Percentiles rank a stretch among this genome's conserved stretches.
Conservation (phyloP, 768 basidiomycete species). For the Amanita polypyramis region DNA sequence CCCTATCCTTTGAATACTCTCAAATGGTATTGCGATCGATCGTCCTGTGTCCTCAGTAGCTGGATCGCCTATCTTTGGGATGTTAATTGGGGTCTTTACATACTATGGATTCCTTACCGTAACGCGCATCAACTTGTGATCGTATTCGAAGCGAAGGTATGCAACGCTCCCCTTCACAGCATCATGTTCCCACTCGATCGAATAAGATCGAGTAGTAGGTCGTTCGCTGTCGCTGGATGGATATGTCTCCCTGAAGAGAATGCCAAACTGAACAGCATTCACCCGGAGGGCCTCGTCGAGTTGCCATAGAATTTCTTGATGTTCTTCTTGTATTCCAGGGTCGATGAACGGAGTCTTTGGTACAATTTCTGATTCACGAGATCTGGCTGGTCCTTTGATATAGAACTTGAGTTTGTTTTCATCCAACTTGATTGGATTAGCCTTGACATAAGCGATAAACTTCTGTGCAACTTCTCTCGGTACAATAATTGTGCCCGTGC, state of each 20-base stretch:
- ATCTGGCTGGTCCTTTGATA: slow-evolving; percentile 9
- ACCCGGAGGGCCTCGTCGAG: slow-evolving; percentile 44
- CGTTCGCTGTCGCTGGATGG: slow-evolving; percentile 17
- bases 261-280: slow-evolving; percentile 56
- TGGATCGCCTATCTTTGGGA: slow-evolving; percentile 44
- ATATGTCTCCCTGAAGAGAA: slow-evolving; percentile 34
- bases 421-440: slow-evolving; percentile 29
- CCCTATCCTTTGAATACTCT: slow-evolving; percentile 49
- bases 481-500: slow-evolving; percentile 32
- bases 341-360: slow-evolving; percentile 45
- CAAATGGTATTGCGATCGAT: slow-evolving; percentile 43
- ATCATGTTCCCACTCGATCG: slow-evolving; percentile 57
- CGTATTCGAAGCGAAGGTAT: slow-evolving; percentile 54
- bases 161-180: slow-evolving; percentile 36
- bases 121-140: slow-evolving; percentile 55
- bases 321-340: slow-evolving; percentile 44
- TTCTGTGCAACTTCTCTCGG: slow-evolving; percentile 30
- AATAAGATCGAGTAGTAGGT: slow-evolving; percentile 41
- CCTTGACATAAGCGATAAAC: slow-evolving; percentile 35
- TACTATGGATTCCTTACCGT: slow-evolving; percentile 29
- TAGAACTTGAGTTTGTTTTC: slow-evolving; percentile 25
- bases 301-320: slow-evolving; percentile 28
- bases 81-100: background rate
- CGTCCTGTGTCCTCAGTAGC: slow-evolving; percentile 38
- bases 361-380: slow-evolving; percentile 25